A percentile compares a stretch with the other conserved stretches of the same genome.
phyloP scores from a whole-genome alignment of 75 land plant species.

The Isoetes taiwanensis region DNA sequence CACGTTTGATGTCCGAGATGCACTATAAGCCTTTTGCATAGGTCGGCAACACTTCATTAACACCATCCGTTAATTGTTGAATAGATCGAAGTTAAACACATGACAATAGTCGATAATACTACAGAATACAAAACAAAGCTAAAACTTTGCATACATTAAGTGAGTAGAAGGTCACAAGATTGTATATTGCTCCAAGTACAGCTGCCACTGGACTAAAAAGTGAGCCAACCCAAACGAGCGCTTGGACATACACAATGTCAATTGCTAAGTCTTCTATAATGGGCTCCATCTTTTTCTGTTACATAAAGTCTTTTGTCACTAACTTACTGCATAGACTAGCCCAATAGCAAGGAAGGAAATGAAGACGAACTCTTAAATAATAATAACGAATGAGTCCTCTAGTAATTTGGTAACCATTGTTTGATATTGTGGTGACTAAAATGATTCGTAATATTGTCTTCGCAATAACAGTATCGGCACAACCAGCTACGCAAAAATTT shows the following conservation, averaged over 20 bases:
- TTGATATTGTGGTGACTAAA: constrained; percentile 6
- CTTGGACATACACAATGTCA: constrained; percentile 25
- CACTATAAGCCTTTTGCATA: constrained; percentile 23
- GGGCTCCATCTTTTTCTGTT: constrained; percentile 9
- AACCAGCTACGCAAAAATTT: constrained; percentile 13
- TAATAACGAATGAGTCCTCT: not conserved
- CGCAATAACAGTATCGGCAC: constrained; percentile 18
- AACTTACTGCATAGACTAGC: too few relatives aligned
- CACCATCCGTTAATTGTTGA: not conserved
- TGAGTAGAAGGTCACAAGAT: constrained; percentile 11
- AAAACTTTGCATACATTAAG: constrained; percentile 7
- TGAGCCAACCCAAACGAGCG: constrained; percentile 26
- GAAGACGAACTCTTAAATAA: not conserved
- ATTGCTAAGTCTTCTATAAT: constrained; percentile 14
- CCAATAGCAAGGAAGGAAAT: too few relatives aligned
- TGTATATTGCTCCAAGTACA: constrained; percentile 16
- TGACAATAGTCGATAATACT: not conserved
- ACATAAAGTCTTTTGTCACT: not conserved
- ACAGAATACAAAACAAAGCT: not conserved
- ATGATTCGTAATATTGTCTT: constrained; percentile 13
- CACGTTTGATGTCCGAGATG: constrained; percentile 26
- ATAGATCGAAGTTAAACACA: not conserved
- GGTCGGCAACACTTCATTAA: constrained; percentile 17
- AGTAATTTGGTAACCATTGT: not conserved
- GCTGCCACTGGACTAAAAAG: constrained; percentile 17